Base-by-base conservation (phyloP, 2,329 filamentous ascomycete genomes). In the Kalaharituber pfeilii region DNA sequence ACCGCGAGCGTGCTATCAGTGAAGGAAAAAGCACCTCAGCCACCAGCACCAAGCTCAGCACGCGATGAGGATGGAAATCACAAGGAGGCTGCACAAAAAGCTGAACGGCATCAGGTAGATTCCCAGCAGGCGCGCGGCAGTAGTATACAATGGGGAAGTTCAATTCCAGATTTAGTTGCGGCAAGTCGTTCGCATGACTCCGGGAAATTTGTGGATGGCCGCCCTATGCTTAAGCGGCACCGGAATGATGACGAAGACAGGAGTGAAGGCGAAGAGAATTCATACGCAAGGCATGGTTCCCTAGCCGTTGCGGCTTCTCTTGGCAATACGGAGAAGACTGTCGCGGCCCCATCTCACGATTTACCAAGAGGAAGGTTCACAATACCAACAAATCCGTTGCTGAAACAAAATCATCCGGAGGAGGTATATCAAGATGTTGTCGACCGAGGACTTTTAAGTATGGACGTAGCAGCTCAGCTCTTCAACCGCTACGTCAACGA, bases 1-100 rank as follows among this genome's bases (percentile, higher is more conserved):
- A 94, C 85, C 6, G 84, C 86, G 5, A 86, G 80, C 30, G 66
- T 94, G 60, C 81, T 86, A 47, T 79, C 83, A 1, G 69, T 65
- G 15, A 63, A 67, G 53, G 65, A 65, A 7, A 51, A 50, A 24
- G 29, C 51, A 22, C 55, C 53, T 36, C 30, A 9, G 30, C 9
- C 30, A 9, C 30, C 30, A 36, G 30, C 9, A 18, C 13, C 13
- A n/a, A 47, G 13, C 9, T 18, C 42, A 20, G 9, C 18, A 18
- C 8, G 7, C 8, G 42, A 47, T 7, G 29, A 33, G n/a, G n/a
- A n/a, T n/a, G n/a, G n/a, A n/a, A n/a, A n/a, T n/a, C n/a, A n/a
- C n/a, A n/a, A n/a, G n/a, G n/a, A n/a, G n/a, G n/a, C n/a, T n/a
- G n/a, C n/a, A n/a, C n/a, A n/a, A n/a, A n/a, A n/a, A n/a, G n/a